A percentile compares a stretch with the other conserved stretches of the same genome.
Conservation (phyloP, 2,329 filamentous ascomycete species). For the Nemania serpens region DNA sequence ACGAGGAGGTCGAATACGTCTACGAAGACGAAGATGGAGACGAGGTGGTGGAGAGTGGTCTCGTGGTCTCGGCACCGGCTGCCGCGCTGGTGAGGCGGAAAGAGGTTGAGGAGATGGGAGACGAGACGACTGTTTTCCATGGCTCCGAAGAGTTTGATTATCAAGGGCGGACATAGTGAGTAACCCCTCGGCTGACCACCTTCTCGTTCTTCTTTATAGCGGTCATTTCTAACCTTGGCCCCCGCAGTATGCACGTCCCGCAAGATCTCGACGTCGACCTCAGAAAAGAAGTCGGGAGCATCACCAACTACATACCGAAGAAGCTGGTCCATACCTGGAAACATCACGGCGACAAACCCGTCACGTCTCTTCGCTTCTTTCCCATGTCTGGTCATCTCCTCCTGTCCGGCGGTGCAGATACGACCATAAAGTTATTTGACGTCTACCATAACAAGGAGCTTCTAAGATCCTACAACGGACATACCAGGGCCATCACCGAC, state of each 20-base stretch:
- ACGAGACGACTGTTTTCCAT: constrained; percentile 87
- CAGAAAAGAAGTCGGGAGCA: constrained; percentile 75
- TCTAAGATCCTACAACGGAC: constrained; percentile 87
- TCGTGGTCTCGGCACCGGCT: constrained; percentile 61
- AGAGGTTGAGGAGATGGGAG: constrained; percentile 63
- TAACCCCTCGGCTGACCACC: background rate
- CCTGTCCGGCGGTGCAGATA: constrained; percentile 86
- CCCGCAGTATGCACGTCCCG: constrained; percentile 79
- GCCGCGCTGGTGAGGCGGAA: constrained; percentile 60
- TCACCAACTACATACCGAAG: constrained; percentile 92
- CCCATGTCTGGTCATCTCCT: constrained; percentile 85
- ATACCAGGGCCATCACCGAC: constrained; percentile 88
- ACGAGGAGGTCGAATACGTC: constrained; percentile 78
- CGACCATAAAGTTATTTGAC: constrained; percentile 92
- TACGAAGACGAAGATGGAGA: constrained; percentile 75
- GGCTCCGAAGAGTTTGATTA: constrained; percentile 86
- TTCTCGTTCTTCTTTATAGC: background rate
- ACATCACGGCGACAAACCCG: constrained; percentile 76
- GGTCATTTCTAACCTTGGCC: constrained; percentile 2
- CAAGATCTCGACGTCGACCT: constrained; percentile 88
- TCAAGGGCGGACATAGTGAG: constrained; percentile 80
- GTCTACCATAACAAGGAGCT: constrained; percentile 89
- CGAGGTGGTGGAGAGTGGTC: constrained; percentile 66
- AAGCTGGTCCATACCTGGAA: constrained; percentile 92
- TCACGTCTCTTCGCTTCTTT: constrained; percentile 90